Evolutionary conservation across 768 basidiomycete species (phyloP), one percentile per base, ranked within the genome.

Genomic region (Mycena epipterygia): DNA sequence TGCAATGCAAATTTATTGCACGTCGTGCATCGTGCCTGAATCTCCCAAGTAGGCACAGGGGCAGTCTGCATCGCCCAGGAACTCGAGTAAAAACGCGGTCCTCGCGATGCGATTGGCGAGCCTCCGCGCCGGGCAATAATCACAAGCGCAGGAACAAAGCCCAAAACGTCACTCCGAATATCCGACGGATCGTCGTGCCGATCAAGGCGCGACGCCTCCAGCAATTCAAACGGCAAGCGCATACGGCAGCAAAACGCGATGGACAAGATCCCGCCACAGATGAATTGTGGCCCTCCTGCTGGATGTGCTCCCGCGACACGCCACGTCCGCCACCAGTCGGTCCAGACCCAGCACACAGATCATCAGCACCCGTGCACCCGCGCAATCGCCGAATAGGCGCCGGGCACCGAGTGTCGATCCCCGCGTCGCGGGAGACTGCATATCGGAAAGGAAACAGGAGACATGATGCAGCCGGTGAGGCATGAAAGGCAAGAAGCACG

Each of bases 191-290:
- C 42, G 64, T 19, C 46, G 33, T 48, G 17, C 55, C 55, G 64
- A 56, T 66, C 55, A 37, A n/a, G 55, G 33, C 52, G 25, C 64
- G 5, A 23, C n/a, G n/a, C n/a, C n/a, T n/a, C n/a, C n/a, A n/a
- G 35, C 6, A 37, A 37, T 14, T 6, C 44, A 46, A 21, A 5
- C 44, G n/a, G 19, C 44, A n/a, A n/a, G n/a, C 35, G 35, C 8
- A 37, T 6, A 46, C 3, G n/a, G n/a, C n/a, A 23, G n/a, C n/a
- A 46, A 21, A 46, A 46, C 17, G 7, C n/a, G n/a, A n/a, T n/a
- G n/a, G n/a, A n/a, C n/a, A n/a, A 8, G 44, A 21, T 8, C 23
- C 16, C 29, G 49, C 49, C 49, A 51, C 49, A 51, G 16, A 51
- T 51, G 13, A 41, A 8, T 8, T 16, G 8, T 41, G 39, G n/a